Evolutionary conservation across 2,329 filamentous ascomycete species (phyloP).

Genomic region (Sporothrix globosa): DNA sequence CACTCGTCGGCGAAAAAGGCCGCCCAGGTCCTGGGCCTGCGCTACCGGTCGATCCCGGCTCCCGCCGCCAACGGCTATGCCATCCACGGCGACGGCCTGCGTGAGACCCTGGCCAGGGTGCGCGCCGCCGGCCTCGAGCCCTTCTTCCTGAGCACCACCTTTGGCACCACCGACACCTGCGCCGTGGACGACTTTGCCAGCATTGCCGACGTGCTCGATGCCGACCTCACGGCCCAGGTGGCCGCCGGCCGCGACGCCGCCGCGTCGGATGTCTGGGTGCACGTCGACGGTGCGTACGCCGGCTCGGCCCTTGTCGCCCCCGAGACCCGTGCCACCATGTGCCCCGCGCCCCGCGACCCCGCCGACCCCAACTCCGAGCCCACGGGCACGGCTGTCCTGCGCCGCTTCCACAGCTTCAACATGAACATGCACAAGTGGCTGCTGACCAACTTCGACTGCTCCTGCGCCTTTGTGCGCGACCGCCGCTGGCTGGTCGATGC

Average conservation of each 20-base stretch:
- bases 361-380: constrained; percentile 20
- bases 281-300: constrained; percentile 92
- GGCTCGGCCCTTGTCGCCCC: constrained; percentile 81
- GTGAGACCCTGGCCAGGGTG: constrained; percentile 65
- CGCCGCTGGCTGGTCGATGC: constrained; percentile 77
- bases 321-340: constrained; percentile 63
- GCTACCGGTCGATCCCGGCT: constrained; percentile 71
- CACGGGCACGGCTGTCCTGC: constrained; percentile 57
- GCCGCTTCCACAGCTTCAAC: constrained; percentile 82
- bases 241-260: constrained; percentile 35
- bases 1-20: constrained; percentile 89
- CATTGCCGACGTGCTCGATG: constrained; percentile 59
- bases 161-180: constrained; percentile 88
- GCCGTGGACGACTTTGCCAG: constrained; percentile 79
- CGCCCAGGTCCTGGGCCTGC: constrained; percentile 81
- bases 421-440: constrained; percentile 99
- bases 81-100: constrained; percentile 68
- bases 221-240: constrained; percentile 37
- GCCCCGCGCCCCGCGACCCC: constrained; percentile 23
- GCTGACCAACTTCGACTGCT: constrained; percentile 87
- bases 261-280: constrained; percentile 72
- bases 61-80: constrained; percentile 66
- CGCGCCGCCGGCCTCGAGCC: constrained; percentile 73
- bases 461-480: constrained; percentile 76
- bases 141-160: constrained; percentile 80